Evolutionary conservation across 345 rosid species (phyloP), one percentile per base, ranked within the genome.

Genomic region (Ceriops tagal): DNA sequence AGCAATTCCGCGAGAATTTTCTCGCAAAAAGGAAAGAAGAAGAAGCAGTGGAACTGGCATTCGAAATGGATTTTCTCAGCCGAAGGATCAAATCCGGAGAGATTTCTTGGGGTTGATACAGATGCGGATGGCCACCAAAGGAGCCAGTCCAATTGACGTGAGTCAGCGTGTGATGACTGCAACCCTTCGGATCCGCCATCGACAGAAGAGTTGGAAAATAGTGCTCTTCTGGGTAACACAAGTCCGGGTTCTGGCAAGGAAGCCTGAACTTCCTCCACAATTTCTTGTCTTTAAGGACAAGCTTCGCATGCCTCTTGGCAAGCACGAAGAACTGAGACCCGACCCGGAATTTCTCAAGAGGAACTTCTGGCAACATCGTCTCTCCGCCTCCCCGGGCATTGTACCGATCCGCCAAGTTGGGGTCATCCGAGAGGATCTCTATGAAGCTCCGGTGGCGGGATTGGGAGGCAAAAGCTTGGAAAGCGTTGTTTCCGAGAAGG

Each of bases 301-400:
- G 59, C 65, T 86, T n/a, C 1, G 91, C 96, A 59, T 93, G 98
- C 0, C 92, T 82, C 39, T 82, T 90, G 20, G 90, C 84, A 16
- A 93, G 43, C 6, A 89, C 77, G 75, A 90, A 90, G 72, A 93
- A 93, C 85, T 90, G 96, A n/a, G 97, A 93, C 61, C 98, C 97
- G 1, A 85, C 93, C 27, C 93, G 71, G 73, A 93, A 93, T 27
- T 77, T 75, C 53, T 82, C 76, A 74, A 78, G 89, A 2, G 79
- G 73, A 8, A 93, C 76, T 67, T 91, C 97, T 0, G 98, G 97
- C 0, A 88, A 61, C 97, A 93, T 86, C 53, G 18, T 13, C 49
- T 56, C 81, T 60, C 69, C 21, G 8, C 78, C 72, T 0, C 98
- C 98, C 5, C 97, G 77, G 0, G 97, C 93, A 28, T 27, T 65